Evolutionary conservation across 768 basidiomycete genomes (phyloP).

Genomic region (Daedalea quercina): DNA sequence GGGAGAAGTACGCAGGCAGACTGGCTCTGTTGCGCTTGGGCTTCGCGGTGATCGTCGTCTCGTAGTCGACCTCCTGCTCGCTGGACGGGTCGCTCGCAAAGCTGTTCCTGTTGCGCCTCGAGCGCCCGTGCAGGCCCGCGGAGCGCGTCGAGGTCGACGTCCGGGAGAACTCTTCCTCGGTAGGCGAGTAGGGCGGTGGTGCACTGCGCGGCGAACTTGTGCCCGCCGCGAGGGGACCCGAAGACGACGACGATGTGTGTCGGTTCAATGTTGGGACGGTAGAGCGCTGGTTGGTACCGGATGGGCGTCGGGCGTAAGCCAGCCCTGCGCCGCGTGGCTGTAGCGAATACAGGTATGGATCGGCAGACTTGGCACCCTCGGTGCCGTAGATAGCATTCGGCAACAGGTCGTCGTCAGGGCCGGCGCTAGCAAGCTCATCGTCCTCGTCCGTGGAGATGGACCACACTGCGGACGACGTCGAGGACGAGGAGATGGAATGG

Average conservation of each 20-base stretch:
- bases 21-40: slow-evolving; percentile 58
- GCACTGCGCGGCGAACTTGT: slow-evolving; percentile 16
- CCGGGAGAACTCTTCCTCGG: slow-evolving; percentile 26
- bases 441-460: slow-evolving; percentile 60
- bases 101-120: background rate
- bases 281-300: slow-evolving; percentile 62
- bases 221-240: slow-evolving; percentile 22
- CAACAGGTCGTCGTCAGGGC: slow-evolving; percentile 30
- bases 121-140: slow-evolving; percentile 15
- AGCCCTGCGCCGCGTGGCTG: slow-evolving; percentile 28
- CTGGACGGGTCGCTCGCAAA: slow-evolving; percentile 2
- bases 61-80: slow-evolving; percentile 17
- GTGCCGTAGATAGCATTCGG: slow-evolving; percentile 26
- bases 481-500: slow-evolving; percentile 56
- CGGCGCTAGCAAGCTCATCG: slow-evolving; percentile 32
- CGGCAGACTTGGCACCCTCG: slow-evolving; percentile 33
- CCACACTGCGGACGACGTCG: slow-evolving; percentile 59
- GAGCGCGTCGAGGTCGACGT: slow-evolving; percentile 12
- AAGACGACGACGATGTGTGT: slow-evolving; percentile 42
- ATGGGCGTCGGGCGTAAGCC: slow-evolving; percentile 63
- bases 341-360: background rate
- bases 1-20: slow-evolving; percentile 70
- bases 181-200: slow-evolving; percentile 20
- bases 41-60: slow-evolving; percentile 24
- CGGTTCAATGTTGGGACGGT: slow-evolving; percentile 51